phyloP scores from a whole-genome alignment of 306 rosid genomes.

The Inga oerstediana region DNA sequence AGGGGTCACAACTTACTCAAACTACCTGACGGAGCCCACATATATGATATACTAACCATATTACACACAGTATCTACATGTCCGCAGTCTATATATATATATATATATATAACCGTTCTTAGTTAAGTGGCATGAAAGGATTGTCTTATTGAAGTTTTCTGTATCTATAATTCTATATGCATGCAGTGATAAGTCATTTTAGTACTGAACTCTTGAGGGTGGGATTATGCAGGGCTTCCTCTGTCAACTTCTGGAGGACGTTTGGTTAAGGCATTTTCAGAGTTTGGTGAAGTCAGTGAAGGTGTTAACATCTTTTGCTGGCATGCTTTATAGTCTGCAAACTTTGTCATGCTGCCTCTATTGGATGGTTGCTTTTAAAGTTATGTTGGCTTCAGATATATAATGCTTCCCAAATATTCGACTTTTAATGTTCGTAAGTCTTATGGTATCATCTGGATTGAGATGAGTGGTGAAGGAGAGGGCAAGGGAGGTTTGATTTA shows the following conservation, averaged over 20 bases:
- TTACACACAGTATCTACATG: background rate
- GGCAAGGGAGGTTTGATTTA: background rate
- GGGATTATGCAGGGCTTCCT: constrained; percentile 51
- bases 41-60: background rate
- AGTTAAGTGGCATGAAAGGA: background rate
- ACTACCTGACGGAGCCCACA: background rate
- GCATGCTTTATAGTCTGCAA: background rate
- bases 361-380: background rate
- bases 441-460: background rate
- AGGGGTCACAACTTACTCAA: background rate
- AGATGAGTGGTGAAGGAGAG: background rate
- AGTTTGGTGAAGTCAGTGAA: constrained; percentile 47
- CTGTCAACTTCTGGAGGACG: constrained; percentile 48
- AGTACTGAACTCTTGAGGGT: constrained; percentile 33
- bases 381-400: background rate
- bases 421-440: constrained; percentile 8
- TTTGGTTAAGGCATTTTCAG: constrained; percentile 44
- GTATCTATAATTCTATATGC: constrained; percentile 4
- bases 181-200: constrained; percentile 29
- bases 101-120: background rate
- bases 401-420: background rate
- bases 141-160: constrained; percentile 5
- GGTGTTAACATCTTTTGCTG: constrained; percentile 32
- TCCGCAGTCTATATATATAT: background rate
- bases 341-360: constrained; percentile 9